Conservation (phyloP, 2,329 filamentous ascomycete genomes). For the Hymenotorrendiella dingleyae region DNA sequence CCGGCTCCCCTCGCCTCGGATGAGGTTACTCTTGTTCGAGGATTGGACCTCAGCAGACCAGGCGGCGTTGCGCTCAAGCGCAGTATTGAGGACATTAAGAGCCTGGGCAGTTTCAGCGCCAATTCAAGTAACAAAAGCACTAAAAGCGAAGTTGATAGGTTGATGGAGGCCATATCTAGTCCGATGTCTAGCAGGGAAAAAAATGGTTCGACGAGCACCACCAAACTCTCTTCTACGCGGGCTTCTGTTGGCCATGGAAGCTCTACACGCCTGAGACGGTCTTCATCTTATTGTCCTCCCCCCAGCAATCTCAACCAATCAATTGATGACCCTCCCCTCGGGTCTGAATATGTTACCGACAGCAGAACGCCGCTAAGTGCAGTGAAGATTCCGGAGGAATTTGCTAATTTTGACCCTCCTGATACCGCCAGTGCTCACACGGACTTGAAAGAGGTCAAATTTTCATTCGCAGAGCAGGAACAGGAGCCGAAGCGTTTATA, state of each 20-base stretch:
- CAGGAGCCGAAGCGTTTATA: too few relatives aligned
- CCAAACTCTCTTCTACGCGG: too few relatives aligned
- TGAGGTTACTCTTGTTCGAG: conserved; percentile 59
- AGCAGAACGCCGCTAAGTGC: conserved; percentile 39
- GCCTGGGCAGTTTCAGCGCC: conserved; percentile 24
- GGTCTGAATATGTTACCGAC: conserved; percentile 34
- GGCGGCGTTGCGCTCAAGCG: conserved; percentile 14
- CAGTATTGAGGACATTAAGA: conserved; percentile 21
- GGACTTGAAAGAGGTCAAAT: too few relatives aligned
- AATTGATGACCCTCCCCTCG: too few relatives aligned
- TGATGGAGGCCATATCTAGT: conserved; percentile 67
- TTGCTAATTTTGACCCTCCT: too few relatives aligned
- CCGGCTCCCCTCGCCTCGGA: conserved; percentile 26
- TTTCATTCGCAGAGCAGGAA: too few relatives aligned
- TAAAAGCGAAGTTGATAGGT: conserved; percentile 58
- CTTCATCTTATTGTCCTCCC: conserved; percentile 22
- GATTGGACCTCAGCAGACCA: conserved; percentile 29
- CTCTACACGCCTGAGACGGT: conserved; percentile 13
- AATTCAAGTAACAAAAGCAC: conserved; percentile 24
- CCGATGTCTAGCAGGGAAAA: too few relatives aligned
- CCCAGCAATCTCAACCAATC: too few relatives aligned
- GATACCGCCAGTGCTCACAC: too few relatives aligned
- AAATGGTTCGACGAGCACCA: too few relatives aligned
- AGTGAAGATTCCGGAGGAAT: conserved; percentile 41
- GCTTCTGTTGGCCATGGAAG: too few relatives aligned